Percentiles rank a stretch among this genome's conserved stretches.
Conservation (phyloP, 2,329 filamentous ascomycete genomes). For the Neofusicoccum parvum region DNA sequence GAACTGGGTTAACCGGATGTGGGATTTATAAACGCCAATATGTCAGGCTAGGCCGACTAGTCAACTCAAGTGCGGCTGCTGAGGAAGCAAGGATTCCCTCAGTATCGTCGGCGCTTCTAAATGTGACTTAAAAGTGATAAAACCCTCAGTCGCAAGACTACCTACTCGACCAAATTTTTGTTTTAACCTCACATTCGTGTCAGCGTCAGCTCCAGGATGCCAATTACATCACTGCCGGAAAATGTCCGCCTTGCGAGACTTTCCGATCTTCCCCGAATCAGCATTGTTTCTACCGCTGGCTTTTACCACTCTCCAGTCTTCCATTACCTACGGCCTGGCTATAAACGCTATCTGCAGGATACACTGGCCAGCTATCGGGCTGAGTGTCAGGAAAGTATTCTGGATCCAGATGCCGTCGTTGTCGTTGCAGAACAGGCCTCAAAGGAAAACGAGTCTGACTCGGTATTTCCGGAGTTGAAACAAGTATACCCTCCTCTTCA, state of each 20-base stretch:
- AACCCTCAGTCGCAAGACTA: too few species aligned
- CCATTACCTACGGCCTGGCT: not conserved
- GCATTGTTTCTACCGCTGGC: not conserved
- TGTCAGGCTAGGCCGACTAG: too few species aligned
- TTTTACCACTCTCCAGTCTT: not conserved
- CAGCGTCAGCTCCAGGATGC: too few species aligned
- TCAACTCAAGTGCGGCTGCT: too few species aligned
- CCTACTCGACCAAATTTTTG: too few species aligned
- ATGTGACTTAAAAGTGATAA: too few species aligned
- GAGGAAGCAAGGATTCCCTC: too few species aligned
- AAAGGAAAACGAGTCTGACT: not conserved
- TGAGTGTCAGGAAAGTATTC: not conserved
- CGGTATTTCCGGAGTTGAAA: not conserved
- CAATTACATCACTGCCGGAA: not conserved
- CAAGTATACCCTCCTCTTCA: not conserved
- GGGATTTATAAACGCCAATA: too few species aligned
- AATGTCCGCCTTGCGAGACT: not conserved
- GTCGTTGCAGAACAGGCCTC: not conserved
- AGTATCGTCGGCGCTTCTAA: too few species aligned
- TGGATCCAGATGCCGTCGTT: not conserved
- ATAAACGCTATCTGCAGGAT: not conserved
- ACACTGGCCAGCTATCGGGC: not conserved
- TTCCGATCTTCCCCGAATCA: not conserved
- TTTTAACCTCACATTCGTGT: too few species aligned
- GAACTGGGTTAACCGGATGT: too few species aligned